Percentiles rank a stretch among this genome's conserved stretches.
These are phyloP conservation scores for Sarocladiaceae sp. DNA, from an alignment of 2,329 filamentous ascomycete genomes.

Conservation along the genomic window DNA sequence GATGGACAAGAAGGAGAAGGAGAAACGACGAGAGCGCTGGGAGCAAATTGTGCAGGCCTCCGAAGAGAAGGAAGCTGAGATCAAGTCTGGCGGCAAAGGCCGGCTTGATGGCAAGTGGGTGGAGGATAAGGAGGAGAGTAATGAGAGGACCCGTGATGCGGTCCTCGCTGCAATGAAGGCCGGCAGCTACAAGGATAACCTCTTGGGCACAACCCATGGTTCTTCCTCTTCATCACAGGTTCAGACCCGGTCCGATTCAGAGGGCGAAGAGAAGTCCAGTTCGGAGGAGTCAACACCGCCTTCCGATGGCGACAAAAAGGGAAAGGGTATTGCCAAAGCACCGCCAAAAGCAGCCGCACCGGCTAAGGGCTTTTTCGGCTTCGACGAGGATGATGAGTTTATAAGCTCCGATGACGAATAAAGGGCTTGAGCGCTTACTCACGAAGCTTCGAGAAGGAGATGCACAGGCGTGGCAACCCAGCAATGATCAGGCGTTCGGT, in stretches of 20 bases:
- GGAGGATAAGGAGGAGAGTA: slow-evolving; percentile 87
- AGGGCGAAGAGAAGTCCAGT: slow-evolving; percentile 34
- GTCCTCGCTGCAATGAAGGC: slow-evolving; percentile 67
- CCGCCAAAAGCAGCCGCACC: slow-evolving; percentile 33
- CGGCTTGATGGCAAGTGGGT: slow-evolving; percentile 89
- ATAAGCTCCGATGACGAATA: slow-evolving; percentile 64
- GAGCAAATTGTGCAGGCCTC: slow-evolving; percentile 82
- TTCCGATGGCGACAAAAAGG: slow-evolving; percentile 34
- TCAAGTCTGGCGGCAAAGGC: slow-evolving; percentile 67
- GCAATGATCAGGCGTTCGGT: too few species aligned
- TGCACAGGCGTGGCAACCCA: too few species aligned
- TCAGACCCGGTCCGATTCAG: slow-evolving; percentile 22
- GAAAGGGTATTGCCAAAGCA: slow-evolving; percentile 19
- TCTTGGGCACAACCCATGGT: slow-evolving; percentile 47
- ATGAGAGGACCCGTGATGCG: slow-evolving; percentile 75
- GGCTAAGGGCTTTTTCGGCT: slow-evolving; percentile 67
- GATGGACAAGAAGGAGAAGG: slow-evolving; percentile 92
- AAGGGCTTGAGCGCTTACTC: slow-evolving; percentile 13
- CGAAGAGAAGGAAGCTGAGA: slow-evolving; percentile 78
- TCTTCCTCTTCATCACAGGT: slow-evolving; percentile 35
- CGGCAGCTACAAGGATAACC: slow-evolving; percentile 58
- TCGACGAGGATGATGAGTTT: slow-evolving; percentile 75
- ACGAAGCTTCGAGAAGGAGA: too few species aligned
- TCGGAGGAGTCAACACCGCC: slow-evolving; percentile 48
- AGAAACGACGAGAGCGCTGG: slow-evolving; percentile 79